These are phyloP conservation scores for Giardia muris DNA, from an alignment of 208 protist genomes.

Conservation along the genomic window DNA sequence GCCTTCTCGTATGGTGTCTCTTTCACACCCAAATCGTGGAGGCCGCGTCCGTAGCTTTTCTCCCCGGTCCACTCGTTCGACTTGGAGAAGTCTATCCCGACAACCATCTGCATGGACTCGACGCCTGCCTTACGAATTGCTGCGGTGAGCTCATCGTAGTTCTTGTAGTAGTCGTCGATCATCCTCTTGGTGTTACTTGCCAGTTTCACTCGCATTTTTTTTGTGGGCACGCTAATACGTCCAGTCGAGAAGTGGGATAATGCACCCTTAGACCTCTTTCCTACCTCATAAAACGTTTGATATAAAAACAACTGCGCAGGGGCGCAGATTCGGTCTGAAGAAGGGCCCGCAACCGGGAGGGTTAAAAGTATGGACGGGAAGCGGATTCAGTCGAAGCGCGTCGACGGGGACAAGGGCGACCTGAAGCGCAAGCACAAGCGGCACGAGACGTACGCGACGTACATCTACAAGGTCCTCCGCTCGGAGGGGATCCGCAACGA, in stretches of 20 bases:
- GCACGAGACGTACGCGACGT: not conserved
- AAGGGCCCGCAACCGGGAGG: not conserved
- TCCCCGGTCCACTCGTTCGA: constrained; percentile 20
- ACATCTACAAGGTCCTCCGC: constrained; percentile 46
- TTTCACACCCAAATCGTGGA: constrained; percentile 16
- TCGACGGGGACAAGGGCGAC: not conserved
- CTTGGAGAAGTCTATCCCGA: not conserved
- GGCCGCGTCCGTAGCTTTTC: not conserved
- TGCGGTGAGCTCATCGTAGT: not conserved
- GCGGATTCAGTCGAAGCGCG: not conserved
- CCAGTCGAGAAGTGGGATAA: too few species aligned
- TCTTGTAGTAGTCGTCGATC: too few species aligned
- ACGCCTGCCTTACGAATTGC: not conserved
- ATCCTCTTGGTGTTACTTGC: too few species aligned
- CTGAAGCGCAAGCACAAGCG: constrained; percentile 3
- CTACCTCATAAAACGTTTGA: too few species aligned
- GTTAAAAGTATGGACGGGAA: not conserved
- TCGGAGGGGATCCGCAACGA: constrained; percentile 28
- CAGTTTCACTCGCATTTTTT: too few species aligned
- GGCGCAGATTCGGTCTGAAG: not conserved
- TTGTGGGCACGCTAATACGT: too few species aligned
- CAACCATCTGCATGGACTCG: not conserved
- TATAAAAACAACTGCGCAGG: not conserved
- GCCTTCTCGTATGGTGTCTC: not conserved
- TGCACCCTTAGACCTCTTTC: too few species aligned